These are phyloP conservation scores for Gymnopilus junonius DNA, from an alignment of 768 basidiomycete genomes.

Conservation along the genomic window DNA sequence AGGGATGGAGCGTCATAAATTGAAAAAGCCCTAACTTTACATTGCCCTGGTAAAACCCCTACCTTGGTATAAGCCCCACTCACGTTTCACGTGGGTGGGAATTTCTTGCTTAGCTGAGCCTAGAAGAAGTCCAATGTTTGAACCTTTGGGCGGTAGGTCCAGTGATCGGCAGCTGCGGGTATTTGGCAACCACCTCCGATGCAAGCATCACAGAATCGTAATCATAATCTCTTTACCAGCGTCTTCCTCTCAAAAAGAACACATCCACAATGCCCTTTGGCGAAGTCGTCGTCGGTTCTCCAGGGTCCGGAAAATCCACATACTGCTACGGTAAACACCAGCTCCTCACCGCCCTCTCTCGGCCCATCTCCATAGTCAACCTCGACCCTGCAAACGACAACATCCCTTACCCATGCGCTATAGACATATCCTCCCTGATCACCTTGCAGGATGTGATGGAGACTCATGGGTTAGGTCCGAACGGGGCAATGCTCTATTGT, in stretches of 20 bases:
- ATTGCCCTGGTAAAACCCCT: too few relatives aligned
- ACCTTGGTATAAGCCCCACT: too few relatives aligned
- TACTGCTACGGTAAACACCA: slow-evolving; percentile 90
- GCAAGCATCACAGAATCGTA: too few relatives aligned
- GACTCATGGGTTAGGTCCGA: slow-evolving; percentile 85
- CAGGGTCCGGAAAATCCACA: slow-evolving; percentile 87
- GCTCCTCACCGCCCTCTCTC: slow-evolving; percentile 82
- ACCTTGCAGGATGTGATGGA: slow-evolving; percentile 89
- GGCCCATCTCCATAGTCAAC: slow-evolving; percentile 91
- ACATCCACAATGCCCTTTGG: slow-evolving; percentile 76
- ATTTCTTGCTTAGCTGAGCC: too few relatives aligned
- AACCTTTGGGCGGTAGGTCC: too few relatives aligned
- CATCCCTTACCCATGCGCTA: slow-evolving; percentile 91
- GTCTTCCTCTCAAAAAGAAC: too few relatives aligned
- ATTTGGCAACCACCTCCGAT: not conserved
- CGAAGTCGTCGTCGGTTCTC: slow-evolving; percentile 85
- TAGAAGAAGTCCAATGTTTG: too few relatives aligned
- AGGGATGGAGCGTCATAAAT: too few relatives aligned
- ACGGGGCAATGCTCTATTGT: slow-evolving; percentile 95
- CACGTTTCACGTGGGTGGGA: too few relatives aligned
- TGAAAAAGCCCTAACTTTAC: too few relatives aligned
- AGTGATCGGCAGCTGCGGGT: not conserved
- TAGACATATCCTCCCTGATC: slow-evolving; percentile 86
- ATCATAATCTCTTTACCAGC: too few relatives aligned
- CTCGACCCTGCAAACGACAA: slow-evolving; percentile 93